Base-by-base conservation (phyloP, 805 yeast genomes). In the Scheffersomyces amazonensis region DNA sequence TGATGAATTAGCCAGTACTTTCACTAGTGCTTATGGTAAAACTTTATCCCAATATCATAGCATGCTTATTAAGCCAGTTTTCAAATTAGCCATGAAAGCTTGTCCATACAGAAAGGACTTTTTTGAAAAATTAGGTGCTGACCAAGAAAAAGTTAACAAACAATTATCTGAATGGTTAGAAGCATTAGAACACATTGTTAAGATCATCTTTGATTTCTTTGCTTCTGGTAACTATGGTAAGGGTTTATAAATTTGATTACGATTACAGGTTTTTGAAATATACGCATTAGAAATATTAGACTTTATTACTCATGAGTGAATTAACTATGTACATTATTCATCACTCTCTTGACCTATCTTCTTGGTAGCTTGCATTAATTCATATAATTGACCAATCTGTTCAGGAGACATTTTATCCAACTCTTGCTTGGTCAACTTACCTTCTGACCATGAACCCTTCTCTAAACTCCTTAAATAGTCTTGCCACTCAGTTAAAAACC, bases 401-500 rank as follows among this genome's bases (percentile, higher is more conserved):
- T 93, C 96, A 6, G 93, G 91, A 18, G 85, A 79, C 90, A 93
- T 78, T 58, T 86, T 87, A 35, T 82, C 86, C 45, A 93, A 67
- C 37, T 83, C 81, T 23, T 69, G 71, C 44, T 76, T 66, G 16
- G 82, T 81, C 54, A 93, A 64, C 44, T 62, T 64, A 11, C 68
- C 70, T 29, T 61, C 58, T 48, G 58, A 50, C 73, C 75, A 70
- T 7, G 47, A 44, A 0, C 69, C 72, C 3, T 68, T 78, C 20
- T 78, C 74, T 17, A 86, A 74, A 57, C 68, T 64, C 10, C 71
- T 65, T 43, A 85, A 69, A 52, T 86, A 86, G 44, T 83, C 91
- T 60, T 93, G 99, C 99, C 99, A 93, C 43, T 87, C 83, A 1
- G 95, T 80, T 44, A 93, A 70, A 51, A 93, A 93, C 9, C 97